Percentiles rank a stretch among this genome's conserved stretches.
Evolutionary conservation across 164 flowering plant genomes (phyloP).

Genomic region (Berberis thunbergii): DNA sequence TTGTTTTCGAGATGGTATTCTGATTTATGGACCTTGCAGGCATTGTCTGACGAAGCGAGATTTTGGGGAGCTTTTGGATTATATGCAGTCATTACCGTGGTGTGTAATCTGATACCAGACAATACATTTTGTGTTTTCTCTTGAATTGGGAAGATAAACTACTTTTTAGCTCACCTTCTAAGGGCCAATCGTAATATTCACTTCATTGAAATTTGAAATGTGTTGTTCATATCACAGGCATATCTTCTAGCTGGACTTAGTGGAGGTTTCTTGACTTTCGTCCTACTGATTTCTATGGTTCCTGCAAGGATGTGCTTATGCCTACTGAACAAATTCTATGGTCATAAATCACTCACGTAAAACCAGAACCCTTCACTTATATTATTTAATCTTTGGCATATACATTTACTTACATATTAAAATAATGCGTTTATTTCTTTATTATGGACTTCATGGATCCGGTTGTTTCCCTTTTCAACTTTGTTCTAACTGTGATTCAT

Average conservation of each 20-base stretch:
- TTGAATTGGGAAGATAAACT: no score
- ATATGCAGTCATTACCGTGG: slow-evolving; percentile 71
- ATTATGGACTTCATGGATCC: no score
- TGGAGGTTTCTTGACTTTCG: slow-evolving; percentile 85
- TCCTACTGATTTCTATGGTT: slow-evolving; percentile 52
- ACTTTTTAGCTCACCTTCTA: no score
- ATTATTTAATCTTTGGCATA: not conserved
- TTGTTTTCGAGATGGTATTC: not conserved
- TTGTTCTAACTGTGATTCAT: no score
- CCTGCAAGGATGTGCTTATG: slow-evolving; percentile 53
- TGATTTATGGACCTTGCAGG: slow-evolving; percentile 34
- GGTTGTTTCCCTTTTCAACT: no score
- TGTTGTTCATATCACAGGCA: slow-evolving; percentile 33
- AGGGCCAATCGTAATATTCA: no score
- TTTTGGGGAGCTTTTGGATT: slow-evolving; percentile 97
- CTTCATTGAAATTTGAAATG: no score
- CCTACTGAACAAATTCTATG: slow-evolving; percentile 30
- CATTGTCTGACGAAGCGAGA: slow-evolving; percentile 56
- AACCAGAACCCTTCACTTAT: slow-evolving; percentile 1
- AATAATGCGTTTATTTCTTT: no score
- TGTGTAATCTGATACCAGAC: slow-evolving; percentile 21
- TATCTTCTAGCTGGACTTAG: slow-evolving; percentile 66
- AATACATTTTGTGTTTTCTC: no score
- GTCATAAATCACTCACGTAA: slow-evolving; percentile 57
- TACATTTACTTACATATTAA: no score